phyloP scores from a whole-genome alignment of 148 eudicot genomes.

The Limonium bicolor region DNA sequence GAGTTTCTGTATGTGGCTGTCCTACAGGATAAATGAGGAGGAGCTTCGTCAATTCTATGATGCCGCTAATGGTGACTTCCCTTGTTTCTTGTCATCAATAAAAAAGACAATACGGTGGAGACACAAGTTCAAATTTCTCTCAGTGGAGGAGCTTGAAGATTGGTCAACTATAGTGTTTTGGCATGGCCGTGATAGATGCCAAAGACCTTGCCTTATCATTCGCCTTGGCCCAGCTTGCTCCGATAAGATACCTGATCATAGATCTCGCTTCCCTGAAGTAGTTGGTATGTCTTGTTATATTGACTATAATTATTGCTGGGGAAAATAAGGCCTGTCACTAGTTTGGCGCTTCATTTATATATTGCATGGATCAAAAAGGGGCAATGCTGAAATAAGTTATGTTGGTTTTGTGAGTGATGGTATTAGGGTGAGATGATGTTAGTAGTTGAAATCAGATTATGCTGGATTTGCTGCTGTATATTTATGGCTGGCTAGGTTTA shows the following conservation, averaged over 20 bases:
- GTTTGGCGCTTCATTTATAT: not conserved
- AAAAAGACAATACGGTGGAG: conserved; percentile 75
- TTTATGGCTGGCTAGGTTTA: no score
- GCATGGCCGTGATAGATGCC: conserved; percentile 57
- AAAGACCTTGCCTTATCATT: conserved; percentile 54
- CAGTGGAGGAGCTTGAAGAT: conserved; percentile 46
- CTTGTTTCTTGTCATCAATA: conserved; percentile 38
- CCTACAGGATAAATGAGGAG: conserved; percentile 52
- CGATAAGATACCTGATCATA: conserved; percentile 28
- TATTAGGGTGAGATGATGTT: no score
- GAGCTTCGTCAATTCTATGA: conserved; percentile 62
- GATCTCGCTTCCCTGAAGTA: conserved; percentile 34
- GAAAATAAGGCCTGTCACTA: not conserved
- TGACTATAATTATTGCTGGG: not conserved
- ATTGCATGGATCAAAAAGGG: not conserved
- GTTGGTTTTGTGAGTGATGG: no score
- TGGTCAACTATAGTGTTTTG: conserved; percentile 75
- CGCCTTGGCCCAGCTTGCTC: conserved; percentile 64
- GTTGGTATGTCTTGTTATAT: conserved; percentile 46
- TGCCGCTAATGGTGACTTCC: conserved; percentile 62
- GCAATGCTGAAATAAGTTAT: no score
- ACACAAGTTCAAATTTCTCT: conserved; percentile 47
- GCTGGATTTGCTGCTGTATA: no score
- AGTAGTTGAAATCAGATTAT: no score
- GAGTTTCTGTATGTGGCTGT: conserved; percentile 1